These are phyloP conservation scores for Sclerotinia borealis DNA, from an alignment of 2,329 filamentous ascomycete genomes.

Conservation along the genomic window DNA sequence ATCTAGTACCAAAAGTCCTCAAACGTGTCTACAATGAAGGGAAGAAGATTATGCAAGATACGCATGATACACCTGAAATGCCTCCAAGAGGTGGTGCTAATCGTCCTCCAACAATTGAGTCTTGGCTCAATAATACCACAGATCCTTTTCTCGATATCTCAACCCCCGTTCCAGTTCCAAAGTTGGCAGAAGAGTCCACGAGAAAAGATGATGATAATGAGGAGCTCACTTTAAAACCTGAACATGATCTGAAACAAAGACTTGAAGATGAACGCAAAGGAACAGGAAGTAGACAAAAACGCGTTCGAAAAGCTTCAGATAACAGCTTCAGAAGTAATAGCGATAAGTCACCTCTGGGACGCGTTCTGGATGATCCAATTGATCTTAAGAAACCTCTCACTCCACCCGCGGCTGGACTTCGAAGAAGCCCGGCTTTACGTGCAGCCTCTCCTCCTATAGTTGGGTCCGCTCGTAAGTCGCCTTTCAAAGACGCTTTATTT, in stretches of 20 bases:
- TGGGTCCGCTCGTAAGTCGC: conserved; percentile 43
- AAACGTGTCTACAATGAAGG: conserved; percentile 60
- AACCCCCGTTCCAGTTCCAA: conserved; percentile 23
- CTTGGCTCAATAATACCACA: conserved; percentile 56
- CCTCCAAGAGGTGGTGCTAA: conserved; percentile 47
- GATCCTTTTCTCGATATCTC: conserved; percentile 53
- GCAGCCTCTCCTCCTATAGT: conserved; percentile 39
- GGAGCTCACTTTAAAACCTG: conserved; percentile 17
- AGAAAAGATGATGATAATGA: conserved; percentile 26
- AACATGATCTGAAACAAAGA: conserved; percentile 17
- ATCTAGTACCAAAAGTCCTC: conserved; percentile 57
- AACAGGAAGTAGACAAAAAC: conserved; percentile 14
- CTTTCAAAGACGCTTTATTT: conserved; percentile 52
- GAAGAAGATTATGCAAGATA: conserved; percentile 59
- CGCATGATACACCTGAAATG: conserved; percentile 38
- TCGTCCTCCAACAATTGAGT: conserved; percentile 58
- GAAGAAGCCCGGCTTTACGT: conserved; percentile 51
- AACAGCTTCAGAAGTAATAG: not conserved
- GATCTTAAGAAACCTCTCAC: conserved; percentile 15
- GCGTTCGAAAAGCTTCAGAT: conserved; percentile 23
- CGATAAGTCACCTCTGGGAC: conserved; percentile 5
- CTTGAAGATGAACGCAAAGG: conserved; percentile 4
- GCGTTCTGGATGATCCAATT: conserved; percentile 1
- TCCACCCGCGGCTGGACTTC: conserved; percentile 38
- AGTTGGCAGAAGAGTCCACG: conserved; percentile 24